Conservation (phyloP, 768 basidiomycete species). For the Lepiota subincarnata region DNA sequence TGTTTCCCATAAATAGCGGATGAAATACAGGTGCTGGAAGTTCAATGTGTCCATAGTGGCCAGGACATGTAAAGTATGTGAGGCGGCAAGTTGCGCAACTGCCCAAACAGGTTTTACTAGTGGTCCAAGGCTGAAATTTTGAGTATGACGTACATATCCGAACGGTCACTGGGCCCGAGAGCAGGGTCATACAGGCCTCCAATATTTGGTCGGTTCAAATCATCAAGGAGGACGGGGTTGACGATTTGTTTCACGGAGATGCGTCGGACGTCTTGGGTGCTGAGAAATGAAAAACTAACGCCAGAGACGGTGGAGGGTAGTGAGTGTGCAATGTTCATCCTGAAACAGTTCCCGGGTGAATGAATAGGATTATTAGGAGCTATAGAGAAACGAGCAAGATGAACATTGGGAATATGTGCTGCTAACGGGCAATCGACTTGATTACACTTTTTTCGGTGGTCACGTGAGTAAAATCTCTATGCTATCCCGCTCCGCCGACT, state of each 20-base stretch:
- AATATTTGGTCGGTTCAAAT: conserved; percentile 85
- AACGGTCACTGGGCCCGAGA: conserved; percentile 82
- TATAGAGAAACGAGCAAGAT: conserved; percentile 1
- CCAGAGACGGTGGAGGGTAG: conserved; percentile 81
- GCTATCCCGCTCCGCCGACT: conserved; percentile 7
- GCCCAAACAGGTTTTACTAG: conserved; percentile 13
- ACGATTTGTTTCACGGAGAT: conserved; percentile 98
- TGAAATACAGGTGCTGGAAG: conserved; percentile 94
- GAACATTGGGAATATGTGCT: conserved; percentile 1
- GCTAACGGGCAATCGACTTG: background rate
- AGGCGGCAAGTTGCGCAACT: conserved; percentile 94
- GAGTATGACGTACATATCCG: conserved; percentile 74
- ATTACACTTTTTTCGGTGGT: conserved; percentile 12
- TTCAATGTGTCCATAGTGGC: conserved; percentile 98
- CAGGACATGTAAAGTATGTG: conserved; percentile 92
- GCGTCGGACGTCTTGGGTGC: conserved; percentile 79
- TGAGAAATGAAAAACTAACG: conserved; percentile 91
- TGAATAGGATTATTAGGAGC: background rate
- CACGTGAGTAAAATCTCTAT: conserved; percentile 10
- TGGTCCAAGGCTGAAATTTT: background rate
- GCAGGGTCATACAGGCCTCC: conserved; percentile 96
- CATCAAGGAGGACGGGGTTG: conserved; percentile 90
- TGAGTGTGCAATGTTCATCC: conserved; percentile 91
- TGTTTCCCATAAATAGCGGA: conserved; percentile 90
- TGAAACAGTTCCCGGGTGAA: conserved; percentile 1